A percentile compares a stretch with the other conserved stretches of the same genome.
phyloP scores from a whole-genome alignment of 2,329 filamentous ascomycete species.

The Paecilomyces dactylethromorphus region DNA sequence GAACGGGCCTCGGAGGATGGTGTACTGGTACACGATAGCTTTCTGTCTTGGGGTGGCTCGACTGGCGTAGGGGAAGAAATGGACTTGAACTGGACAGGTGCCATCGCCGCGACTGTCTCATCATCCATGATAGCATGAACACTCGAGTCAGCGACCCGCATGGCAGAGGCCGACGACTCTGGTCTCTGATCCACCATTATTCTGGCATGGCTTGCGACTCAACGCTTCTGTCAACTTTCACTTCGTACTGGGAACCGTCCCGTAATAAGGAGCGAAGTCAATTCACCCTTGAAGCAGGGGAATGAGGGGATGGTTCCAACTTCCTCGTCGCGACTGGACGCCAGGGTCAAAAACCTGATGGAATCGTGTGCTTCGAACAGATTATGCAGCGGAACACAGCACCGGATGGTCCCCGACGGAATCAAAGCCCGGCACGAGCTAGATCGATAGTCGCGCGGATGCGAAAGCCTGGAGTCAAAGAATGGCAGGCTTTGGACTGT shows the following conservation, averaged over 20 bases:
- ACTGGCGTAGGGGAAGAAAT: constrained; percentile 19
- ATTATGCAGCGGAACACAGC: background rate
- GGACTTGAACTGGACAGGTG: constrained; percentile 19
- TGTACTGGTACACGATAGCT: constrained; percentile 4
- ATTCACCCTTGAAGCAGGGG: background rate
- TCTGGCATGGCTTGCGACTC: constrained; percentile 26
- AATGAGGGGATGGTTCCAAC: background rate
- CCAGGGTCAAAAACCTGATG: background rate
- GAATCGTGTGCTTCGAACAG: background rate
- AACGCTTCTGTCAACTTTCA: constrained; percentile 1
- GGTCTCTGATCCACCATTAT: constrained; percentile 27
- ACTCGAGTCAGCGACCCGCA: constrained; percentile 19
- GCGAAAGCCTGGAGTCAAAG: background rate
- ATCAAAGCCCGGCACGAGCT: background rate
- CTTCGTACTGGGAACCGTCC: background rate
- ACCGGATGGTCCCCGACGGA: background rate
- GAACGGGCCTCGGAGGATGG: constrained; percentile 10
- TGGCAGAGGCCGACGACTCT: constrained; percentile 19
- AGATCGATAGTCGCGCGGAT: background rate
- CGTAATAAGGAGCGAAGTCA: background rate
- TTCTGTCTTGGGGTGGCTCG: constrained; percentile 15
- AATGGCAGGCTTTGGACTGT: background rate
- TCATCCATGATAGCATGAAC: constrained; percentile 20
- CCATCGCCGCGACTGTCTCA: constrained; percentile 16
- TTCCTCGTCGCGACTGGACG: background rate